Base-by-base conservation (phyloP, 2,329 filamentous ascomycete genomes). In the Colletotrichum tamarilloi region DNA sequence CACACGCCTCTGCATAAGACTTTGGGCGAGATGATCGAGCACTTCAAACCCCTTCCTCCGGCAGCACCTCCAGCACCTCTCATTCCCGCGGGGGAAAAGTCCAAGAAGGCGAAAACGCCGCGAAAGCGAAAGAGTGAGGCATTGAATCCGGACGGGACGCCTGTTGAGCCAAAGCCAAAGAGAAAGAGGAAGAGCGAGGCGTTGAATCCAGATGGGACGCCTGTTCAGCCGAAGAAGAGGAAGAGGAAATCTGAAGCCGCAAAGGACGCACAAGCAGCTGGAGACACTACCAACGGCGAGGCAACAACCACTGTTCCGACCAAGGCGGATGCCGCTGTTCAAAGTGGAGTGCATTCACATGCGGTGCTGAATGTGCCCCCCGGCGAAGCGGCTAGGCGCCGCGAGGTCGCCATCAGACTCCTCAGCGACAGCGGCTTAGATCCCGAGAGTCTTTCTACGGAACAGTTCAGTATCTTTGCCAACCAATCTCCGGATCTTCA, bases 391-490 rank as follows among this genome's bases (percentile, higher is more conserved):
- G 82, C 84, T n/a, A 84, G 88, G 28, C 84, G 89, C 52, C 83
- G 83, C 59, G 84, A 87, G 11, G 82, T 82, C 8, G 88, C 89
- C 7, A 82, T 83, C n/a, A 80, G 82, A 28, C 81, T 90, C 35
- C 83, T 91, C 5, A 80, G 59, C 2, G 82, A 83, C 1, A 84
- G 81, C n/a, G 84, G 82, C 5, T 84, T 91, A n/a, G 85, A 89
- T 49, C 88, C 87, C 1, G 80, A 82, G 2, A 87, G 88, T 0
- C 80, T 91, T 11, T 88, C 87, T 0, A 74, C 80, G 4, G 89
- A 91, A 58, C 89, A 91, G 76, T 89, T 91, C 73, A 86, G 82
- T 75, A 91, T 90, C 19, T 90, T 91, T 75, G 84, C 89, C 9
- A 91, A 91, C 67, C 89, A 91, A 79, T 86, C 88, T 0, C 88